Percentiles rank a stretch among this genome's conserved stretches.
Evolutionary conservation across 148 eudicot genomes (phyloP).

Genomic region (Arbutus unedo): DNA sequence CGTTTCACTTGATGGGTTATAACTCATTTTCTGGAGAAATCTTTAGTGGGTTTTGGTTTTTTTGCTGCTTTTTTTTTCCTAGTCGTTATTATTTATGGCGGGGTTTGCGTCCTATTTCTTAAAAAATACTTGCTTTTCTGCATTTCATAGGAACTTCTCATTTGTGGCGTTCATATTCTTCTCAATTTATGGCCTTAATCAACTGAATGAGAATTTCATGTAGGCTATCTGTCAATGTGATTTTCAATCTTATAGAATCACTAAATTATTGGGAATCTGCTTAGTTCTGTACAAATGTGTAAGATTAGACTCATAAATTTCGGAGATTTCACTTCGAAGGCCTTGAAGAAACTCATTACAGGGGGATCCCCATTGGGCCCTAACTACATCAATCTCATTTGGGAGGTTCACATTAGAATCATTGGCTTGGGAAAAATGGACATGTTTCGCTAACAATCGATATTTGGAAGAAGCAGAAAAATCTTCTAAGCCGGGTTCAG

Average conservation of each 20-base stretch:
- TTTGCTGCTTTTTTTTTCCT: neutral
- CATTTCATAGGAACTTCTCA: conserved; percentile 1
- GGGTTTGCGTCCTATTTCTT: neutral
- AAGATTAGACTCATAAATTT: neutral
- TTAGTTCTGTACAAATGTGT: neutral
- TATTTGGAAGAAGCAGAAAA: conserved; percentile 81
- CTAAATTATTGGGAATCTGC: too few relatives aligned
- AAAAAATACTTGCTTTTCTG: neutral
- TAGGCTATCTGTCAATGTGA: too few relatives aligned
- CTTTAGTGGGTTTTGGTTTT: neutral
- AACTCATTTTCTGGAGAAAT: neutral
- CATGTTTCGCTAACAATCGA: conserved; percentile 63
- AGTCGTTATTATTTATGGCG: neutral
- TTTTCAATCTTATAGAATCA: neutral
- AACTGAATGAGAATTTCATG: neutral
- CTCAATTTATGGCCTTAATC: neutral
- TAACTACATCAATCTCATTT: conserved; percentile 75
- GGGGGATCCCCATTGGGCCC: conserved; percentile 57
- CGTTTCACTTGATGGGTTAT: neutral
- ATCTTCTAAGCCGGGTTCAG: conserved; percentile 78
- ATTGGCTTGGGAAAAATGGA: conserved; percentile 79
- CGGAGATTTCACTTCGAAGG: conserved; percentile 1
- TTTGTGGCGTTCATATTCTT: neutral
- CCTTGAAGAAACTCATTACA: conserved; percentile 23
- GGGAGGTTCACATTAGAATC: conserved; percentile 75